These are phyloP conservation scores for Jamesozyma jinghongensis DNA, from an alignment of 805 yeast species.

Conservation along the genomic window DNA sequence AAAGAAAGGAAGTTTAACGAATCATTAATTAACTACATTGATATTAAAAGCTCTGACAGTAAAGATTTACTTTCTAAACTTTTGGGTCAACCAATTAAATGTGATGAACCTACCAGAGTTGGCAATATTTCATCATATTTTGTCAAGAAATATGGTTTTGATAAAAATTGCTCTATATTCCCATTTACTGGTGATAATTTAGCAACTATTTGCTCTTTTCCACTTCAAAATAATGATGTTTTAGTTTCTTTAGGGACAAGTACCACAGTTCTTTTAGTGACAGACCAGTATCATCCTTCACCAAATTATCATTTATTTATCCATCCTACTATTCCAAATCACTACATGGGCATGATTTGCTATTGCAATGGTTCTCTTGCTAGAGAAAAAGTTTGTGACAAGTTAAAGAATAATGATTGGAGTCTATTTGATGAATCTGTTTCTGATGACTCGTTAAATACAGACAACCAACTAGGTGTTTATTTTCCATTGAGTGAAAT, in stretches of 20 bases:
- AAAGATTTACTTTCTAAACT: slow-evolving; percentile 31
- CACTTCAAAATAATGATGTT: slow-evolving; percentile 65
- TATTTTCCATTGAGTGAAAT: slow-evolving; percentile 89
- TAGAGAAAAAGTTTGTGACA: slow-evolving; percentile 64
- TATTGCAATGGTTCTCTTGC: slow-evolving; percentile 88
- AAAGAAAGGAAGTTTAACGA: slow-evolving; percentile 46
- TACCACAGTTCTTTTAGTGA: slow-evolving; percentile 78
- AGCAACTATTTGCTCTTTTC: slow-evolving; percentile 78
- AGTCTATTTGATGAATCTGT: slow-evolving; percentile 45
- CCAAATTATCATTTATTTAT: slow-evolving; percentile 76
- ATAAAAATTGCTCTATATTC: slow-evolving; percentile 46
- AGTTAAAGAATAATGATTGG: slow-evolving; percentile 45
- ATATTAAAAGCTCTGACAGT: slow-evolving; percentile 9
- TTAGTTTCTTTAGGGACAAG: slow-evolving; percentile 82
- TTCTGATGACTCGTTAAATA: slow-evolving; percentile 29
- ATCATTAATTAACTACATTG: slow-evolving; percentile 39
- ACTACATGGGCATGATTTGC: slow-evolving; percentile 92
- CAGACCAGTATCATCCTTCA: slow-evolving; percentile 68
- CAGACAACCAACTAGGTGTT: slow-evolving; percentile 50
- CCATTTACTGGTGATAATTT: slow-evolving; percentile 88
- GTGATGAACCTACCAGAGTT: slow-evolving; percentile 33
- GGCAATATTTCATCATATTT: slow-evolving; percentile 56
- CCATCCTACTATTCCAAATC: slow-evolving; percentile 70
- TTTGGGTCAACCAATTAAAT: slow-evolving; percentile 29
- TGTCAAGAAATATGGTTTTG: slow-evolving; percentile 54